Conservation (phyloP, 345 rosid genomes). For the Moricandia arvensis region DNA sequence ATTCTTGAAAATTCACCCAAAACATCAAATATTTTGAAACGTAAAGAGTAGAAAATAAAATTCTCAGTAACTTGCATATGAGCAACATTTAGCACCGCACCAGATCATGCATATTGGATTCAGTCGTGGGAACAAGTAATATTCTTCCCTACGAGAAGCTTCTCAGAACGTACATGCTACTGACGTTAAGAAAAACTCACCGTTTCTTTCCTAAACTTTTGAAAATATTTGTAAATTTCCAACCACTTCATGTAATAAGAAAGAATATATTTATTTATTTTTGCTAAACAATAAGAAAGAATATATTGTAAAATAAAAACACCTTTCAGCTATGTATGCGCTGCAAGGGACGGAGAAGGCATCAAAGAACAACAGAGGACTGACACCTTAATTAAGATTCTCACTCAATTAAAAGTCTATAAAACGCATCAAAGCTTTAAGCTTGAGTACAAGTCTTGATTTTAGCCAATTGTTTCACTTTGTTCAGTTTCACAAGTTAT, state of each 20-base stretch:
- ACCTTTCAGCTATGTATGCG: conserved; percentile 28
- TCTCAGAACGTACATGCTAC: conserved; percentile 3
- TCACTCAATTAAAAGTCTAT: conserved; percentile 30
- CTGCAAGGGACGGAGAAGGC: conserved; percentile 28
- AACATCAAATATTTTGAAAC: too few relatives aligned
- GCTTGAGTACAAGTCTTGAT: conserved; percentile 33
- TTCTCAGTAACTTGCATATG: background rate
- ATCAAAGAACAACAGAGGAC: conserved; percentile 34
- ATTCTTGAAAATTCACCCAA: too few relatives aligned
- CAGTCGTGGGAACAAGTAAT: conserved; percentile 11
- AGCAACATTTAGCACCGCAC: background rate
- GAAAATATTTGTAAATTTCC: background rate
- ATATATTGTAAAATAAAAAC: conserved; percentile 1
- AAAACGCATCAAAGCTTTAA: conserved; percentile 20
- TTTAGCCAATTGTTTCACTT: conserved; percentile 29
- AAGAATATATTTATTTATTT: conserved; percentile 10
- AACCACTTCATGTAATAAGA: background rate
- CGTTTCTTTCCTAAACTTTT: conserved; percentile 14
- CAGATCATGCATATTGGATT: conserved; percentile 18
- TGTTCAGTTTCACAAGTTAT: conserved; percentile 32
- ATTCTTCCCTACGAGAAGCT: conserved; percentile 13
- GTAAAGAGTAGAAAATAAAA: background rate
- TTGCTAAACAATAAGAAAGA: background rate
- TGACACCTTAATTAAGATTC: conserved; percentile 31
- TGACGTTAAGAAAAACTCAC: conserved; percentile 16